phyloP scores from a whole-genome alignment of 495 filamentous ascomycete genomes.

The Trichoderma orchidacearum region DNA sequence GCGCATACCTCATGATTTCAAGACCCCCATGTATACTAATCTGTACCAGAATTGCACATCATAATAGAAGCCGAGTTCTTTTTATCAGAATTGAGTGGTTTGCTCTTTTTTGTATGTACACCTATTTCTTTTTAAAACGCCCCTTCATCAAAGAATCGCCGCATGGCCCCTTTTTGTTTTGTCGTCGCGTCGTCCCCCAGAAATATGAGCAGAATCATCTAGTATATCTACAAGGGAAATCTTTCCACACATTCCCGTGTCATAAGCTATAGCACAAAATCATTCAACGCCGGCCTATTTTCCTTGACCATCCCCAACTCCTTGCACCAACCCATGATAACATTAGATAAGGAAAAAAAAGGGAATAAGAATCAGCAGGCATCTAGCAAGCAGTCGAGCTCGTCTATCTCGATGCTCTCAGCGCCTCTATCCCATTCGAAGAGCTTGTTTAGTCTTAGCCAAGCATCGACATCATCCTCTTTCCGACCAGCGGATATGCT shows the following conservation, averaged over 20 bases:
- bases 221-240: background rate
- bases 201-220: background rate
- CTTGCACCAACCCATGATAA: constrained; percentile 9
- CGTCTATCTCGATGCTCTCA: constrained; percentile 80
- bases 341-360: constrained; percentile 6
- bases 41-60: too few relatives aligned
- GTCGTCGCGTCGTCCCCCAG: background rate
- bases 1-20: too few relatives aligned
- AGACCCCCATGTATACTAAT: background rate
- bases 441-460: constrained; percentile 36
- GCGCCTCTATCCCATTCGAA: constrained; percentile 62
- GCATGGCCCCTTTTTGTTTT: background rate
- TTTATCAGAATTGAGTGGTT: background rate
- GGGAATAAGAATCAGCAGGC: constrained; percentile 34
- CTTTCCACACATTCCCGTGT: background rate
- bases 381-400: constrained; percentile 79
- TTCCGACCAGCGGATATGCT: constrained; percentile 35
- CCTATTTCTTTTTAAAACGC: background rate
- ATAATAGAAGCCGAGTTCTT: background rate
- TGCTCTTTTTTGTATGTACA: background rate
- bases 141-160: background rate
- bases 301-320: constrained; percentile 12
- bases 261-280: background rate
- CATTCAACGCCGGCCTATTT: constrained; percentile 2
- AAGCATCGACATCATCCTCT: constrained; percentile 33